Evolutionary conservation across 1,284 basidiomycete species (phyloP).

Genomic region (Papiliotrema fonsecae): DNA sequence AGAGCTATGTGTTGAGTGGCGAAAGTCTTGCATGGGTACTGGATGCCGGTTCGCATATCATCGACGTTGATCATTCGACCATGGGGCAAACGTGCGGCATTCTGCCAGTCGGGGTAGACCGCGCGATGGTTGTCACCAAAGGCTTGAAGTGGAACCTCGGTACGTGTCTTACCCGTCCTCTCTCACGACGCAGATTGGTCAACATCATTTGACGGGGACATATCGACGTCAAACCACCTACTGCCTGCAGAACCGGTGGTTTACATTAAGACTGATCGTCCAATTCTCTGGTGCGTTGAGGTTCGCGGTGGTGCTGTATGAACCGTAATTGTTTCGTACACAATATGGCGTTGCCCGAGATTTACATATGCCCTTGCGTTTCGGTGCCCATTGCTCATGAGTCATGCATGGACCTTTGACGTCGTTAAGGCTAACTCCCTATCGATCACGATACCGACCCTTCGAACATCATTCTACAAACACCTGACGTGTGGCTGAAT

Average conservation of each 20-base stretch:
- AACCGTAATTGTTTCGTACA: too few species aligned
- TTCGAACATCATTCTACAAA: too few species aligned
- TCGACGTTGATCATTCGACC: conserved; percentile 64
- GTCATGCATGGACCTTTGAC: too few species aligned
- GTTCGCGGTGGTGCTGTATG: conserved; percentile 14
- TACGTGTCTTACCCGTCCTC: conserved; percentile 44
- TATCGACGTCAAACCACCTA: conserved; percentile 91
- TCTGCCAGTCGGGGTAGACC: conserved; percentile 77
- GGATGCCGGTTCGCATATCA: conserved; percentile 74
- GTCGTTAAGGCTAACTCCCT: too few species aligned
- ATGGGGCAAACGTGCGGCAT: conserved; percentile 89
- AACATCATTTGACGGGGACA: conserved; percentile 54
- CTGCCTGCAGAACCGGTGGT: conserved; percentile 54
- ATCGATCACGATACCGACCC: too few species aligned
- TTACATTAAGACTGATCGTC: conserved; percentile 66
- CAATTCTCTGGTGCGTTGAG: conserved; percentile 86
- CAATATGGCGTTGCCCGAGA: too few species aligned
- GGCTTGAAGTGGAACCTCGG: conserved; percentile 89
- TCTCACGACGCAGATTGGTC: conserved; percentile 1
- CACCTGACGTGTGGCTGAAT: too few species aligned
- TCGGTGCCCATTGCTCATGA: too few species aligned
- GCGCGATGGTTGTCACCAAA: conserved; percentile 68
- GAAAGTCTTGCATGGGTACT: conserved; percentile 88
- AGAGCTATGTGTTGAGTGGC: conserved; percentile 73
- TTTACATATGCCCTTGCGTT: too few species aligned